Evolutionary conservation across 1,139 yeast genomes (phyloP).

Genomic region (Kodamaea suecica): DNA sequence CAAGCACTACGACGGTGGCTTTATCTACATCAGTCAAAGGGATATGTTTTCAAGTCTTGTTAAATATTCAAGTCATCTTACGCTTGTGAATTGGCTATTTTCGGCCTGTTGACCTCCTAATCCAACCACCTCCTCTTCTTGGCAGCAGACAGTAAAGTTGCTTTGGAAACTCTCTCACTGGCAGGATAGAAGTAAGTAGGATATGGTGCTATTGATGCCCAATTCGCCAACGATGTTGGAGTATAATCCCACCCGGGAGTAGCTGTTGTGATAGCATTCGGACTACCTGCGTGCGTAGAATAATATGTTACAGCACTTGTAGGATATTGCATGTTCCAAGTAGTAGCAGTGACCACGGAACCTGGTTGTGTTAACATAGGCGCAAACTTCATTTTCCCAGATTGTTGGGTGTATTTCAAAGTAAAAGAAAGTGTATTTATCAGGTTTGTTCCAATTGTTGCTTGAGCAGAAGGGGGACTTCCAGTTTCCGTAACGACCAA

Average conservation of each 20-base stretch:
- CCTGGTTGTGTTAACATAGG: constrained; percentile 93
- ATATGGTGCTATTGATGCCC: constrained; percentile 64
- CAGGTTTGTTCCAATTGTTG: constrained; percentile 26
- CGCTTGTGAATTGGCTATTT: too few species aligned
- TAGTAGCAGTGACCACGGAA: constrained; percentile 58
- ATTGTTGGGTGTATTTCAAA: constrained; percentile 68
- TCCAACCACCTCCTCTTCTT: constrained; percentile 40
- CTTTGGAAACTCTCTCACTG: constrained; percentile 36
- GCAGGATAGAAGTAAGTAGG: constrained; percentile 54
- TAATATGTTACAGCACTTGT: constrained; percentile 62
- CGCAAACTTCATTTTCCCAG: constrained; percentile 73
- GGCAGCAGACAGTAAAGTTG: constrained; percentile 36
- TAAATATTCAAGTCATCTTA: too few species aligned
- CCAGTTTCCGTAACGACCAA: constrained; percentile 27
- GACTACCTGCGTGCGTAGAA: constrained; percentile 38
- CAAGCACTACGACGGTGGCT: too few species aligned
- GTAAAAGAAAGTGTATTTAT: constrained; percentile 34
- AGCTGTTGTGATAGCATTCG: constrained; percentile 55
- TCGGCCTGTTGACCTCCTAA: too few species aligned
- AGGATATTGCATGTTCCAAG: constrained; percentile 62
- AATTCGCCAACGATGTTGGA: constrained; percentile 58
- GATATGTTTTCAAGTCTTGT: too few species aligned
- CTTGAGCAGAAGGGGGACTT: constrained; percentile 43
- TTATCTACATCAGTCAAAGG: too few species aligned
- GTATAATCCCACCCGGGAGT: constrained; percentile 86